phyloP scores from a whole-genome alignment of 257 asterid species.

The Salvia rosmarinus region DNA sequence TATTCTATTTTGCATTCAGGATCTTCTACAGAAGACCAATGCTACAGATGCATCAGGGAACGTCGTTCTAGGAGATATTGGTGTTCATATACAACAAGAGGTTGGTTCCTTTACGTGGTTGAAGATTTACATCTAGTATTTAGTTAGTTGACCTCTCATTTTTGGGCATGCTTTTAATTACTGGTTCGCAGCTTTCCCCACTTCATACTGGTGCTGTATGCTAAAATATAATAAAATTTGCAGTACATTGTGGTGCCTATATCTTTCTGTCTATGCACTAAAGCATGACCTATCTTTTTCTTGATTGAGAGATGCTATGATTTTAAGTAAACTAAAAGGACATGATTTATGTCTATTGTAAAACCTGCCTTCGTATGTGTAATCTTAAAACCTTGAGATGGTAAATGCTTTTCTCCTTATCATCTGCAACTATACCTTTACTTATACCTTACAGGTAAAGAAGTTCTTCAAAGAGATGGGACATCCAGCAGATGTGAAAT shows the following conservation, averaged over 20 bases:
- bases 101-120: constrained; percentile 42
- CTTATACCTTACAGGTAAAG: constrained; percentile 53
- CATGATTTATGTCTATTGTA: background rate
- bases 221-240: background rate
- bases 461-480: constrained; percentile 78
- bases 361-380: background rate
- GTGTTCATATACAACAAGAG: constrained; percentile 92
- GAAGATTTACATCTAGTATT: background rate
- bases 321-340: background rate
- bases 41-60: constrained; percentile 97
- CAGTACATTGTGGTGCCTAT: background rate
- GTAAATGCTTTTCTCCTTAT: background rate
- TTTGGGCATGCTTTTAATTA: constrained; percentile 17
- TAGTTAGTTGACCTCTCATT: background rate
- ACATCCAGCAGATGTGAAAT: constrained; percentile 84
- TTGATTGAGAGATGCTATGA: background rate
- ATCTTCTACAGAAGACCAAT: constrained; percentile 72
- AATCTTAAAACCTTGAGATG: background rate
- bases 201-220: background rate
- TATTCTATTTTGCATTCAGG: constrained; percentile 40
- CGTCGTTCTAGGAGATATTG: constrained; percentile 61
- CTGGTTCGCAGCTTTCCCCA: background rate
- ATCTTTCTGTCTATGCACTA: background rate
- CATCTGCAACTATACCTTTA: constrained; percentile 26
- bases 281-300: too few species aligned